phyloP scores from a whole-genome alignment of 768 basidiomycete genomes.

The Termitomyces sp. region DNA sequence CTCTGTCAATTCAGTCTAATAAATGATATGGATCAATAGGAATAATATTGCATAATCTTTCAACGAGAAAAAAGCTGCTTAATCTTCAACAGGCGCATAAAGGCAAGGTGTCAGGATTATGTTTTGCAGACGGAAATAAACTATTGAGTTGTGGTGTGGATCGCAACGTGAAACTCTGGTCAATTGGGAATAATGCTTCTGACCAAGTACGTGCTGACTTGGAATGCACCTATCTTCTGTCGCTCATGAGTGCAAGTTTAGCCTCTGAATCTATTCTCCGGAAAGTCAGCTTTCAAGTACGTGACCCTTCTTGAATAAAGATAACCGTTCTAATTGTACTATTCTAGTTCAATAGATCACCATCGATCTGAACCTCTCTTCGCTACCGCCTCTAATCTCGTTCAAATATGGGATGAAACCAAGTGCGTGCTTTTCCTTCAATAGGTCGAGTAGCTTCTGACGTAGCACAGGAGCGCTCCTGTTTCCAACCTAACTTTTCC shows the following conservation, averaged over 20 bases:
- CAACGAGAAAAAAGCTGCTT: constrained; percentile 46
- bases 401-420: constrained; percentile 98
- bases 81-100: constrained; percentile 72
- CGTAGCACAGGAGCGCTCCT: constrained; percentile 60
- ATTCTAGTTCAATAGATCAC: constrained; percentile 83
- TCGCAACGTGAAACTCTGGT: constrained; percentile 80
- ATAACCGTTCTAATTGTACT: constrained; percentile 6
- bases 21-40: constrained; percentile 37
- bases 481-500: constrained; percentile 86
- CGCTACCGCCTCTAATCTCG: constrained; percentile 87
- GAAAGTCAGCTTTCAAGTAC: constrained; percentile 90
- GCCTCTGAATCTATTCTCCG: constrained; percentile 76
- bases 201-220: constrained; percentile 28
- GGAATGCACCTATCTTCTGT: background rate
- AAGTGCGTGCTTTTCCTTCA: constrained; percentile 47
- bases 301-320: constrained; percentile 15
- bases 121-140: constrained; percentile 59
- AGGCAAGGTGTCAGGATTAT: constrained; percentile 80
- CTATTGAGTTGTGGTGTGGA: constrained; percentile 82
- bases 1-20: background rate
- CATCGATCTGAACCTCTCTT: constrained; percentile 87
- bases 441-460: constrained; percentile 1
- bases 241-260: constrained; percentile 18
- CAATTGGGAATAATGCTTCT: constrained; percentile 28
- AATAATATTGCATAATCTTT: constrained; percentile 80